These are phyloP conservation scores for Lactarius trivialis DNA, from an alignment of 768 basidiomycete genomes.

Conservation along the genomic window DNA sequence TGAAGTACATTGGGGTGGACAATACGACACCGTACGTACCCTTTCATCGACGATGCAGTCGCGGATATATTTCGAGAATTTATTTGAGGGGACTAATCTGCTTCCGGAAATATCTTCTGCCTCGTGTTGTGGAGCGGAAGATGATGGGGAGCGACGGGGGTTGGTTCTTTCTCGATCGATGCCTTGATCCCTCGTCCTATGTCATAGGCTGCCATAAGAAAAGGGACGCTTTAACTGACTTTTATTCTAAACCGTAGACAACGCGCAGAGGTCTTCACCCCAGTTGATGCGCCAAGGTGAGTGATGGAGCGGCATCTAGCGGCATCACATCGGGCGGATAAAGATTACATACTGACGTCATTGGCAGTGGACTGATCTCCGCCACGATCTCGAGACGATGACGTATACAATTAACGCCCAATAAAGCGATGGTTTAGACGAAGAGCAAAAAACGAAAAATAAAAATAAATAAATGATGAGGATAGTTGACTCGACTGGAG, in stretches of 20 bases:
- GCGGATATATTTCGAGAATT: neutral
- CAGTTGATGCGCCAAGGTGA: conserved; percentile 80
- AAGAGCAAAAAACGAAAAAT: neutral
- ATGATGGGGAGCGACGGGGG: conserved; percentile 14
- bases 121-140: conserved; percentile 22
- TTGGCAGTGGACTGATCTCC: conserved; percentile 22
- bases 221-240: neutral
- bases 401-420: conserved; percentile 7
- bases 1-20: conserved; percentile 65
- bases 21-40: conserved; percentile 58
- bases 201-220: neutral
- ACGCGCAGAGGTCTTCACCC: conserved; percentile 69
- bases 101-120: conserved; percentile 1
- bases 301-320: conserved; percentile 21
- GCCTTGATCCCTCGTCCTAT: neutral
- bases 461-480: neutral
- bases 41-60: conserved; percentile 7
- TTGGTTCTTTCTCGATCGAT: conserved; percentile 18
- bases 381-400: conserved; percentile 23
- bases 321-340: neutral
- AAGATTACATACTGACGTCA: conserved; percentile 21
- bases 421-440: neutral
- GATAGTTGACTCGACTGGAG: neutral
- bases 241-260: neutral
- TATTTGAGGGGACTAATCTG: conserved; percentile 17